Evolutionary conservation across 441 rosid species (phyloP), one percentile per base, ranked within the genome.

Genomic region (Adansonia grandidieri): DNA sequence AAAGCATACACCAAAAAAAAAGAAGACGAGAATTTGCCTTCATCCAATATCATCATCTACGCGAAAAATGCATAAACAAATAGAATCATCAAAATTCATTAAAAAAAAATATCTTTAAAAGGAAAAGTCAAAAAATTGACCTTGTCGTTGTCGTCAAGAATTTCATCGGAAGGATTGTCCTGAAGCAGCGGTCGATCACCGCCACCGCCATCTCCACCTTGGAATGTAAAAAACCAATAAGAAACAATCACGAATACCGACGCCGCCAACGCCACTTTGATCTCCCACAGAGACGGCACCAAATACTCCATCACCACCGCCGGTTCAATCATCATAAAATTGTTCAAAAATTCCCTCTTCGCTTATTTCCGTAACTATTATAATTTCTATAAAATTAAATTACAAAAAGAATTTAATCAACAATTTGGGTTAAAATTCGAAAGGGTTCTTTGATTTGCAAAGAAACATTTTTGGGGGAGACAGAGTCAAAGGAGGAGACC

Each of bases 221-320:
- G 82, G 58, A 44, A 86, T 2, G 89, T 79, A 78, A 91, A 93
- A 74, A 88, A 88, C 89, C 95, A 90, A 77, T 85, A 91, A 9
- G 92, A 86, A 15, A 69, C 79, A 80, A 90, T 88, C 66, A 90
- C 82, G 79, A 90, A 91, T 9, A 82, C 45, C 20, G 97, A 86
- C 42, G 98, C 93, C 8, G 88, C 95, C 76, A 92, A 71, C 47
- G 92, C 85, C 58, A 96, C 93, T 79, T 91, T 77, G 80, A 94
- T 75, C 90, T 96, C 99, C 99, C 99, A 96, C 89, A 88, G 82
- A 1, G 98, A 92, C 48, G 98, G 99, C 61, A 93, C 77, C 82
- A 96, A 81, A 70, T 89, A 80, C 70, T 81, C 92, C 72, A 84
- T 9, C 60, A 82, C 93, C 79, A 82, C 78, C 44, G 81, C 84